Base-by-base conservation (phyloP, 257 asterid genomes). In the Scutellaria baicalensis region DNA sequence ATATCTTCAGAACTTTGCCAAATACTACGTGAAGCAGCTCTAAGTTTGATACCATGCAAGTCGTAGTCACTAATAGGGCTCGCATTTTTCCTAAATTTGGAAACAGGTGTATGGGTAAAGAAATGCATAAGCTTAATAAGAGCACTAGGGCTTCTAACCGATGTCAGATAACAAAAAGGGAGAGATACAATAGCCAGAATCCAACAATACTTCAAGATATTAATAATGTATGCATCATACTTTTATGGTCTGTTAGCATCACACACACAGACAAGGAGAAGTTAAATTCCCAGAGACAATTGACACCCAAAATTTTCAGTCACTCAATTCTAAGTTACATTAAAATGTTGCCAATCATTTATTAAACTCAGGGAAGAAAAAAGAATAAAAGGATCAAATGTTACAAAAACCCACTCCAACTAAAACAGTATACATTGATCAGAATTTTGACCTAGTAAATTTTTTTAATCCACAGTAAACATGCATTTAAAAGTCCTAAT, bases 1-100 rank as follows among this genome's bases (percentile, higher is more conserved):
- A 76, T 75, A 45, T 68, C 75, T 16, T 75, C 69, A 64, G 86
- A 83, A 84, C 90, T 87, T 21, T 65, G 83, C 97, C 97, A 94
- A 57, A 94, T 84, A 80, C 85, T 83, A 52, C 71, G 71, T 57
- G 92, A 88, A 64, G 90, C 88, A 71, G 80, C 89, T 81, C 96
- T 84, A 72, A 89, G 82, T 79, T 76, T 89, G 78, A 87, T 76
- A 67, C 84, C 74, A 52, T 89, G 88, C 74, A 86, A 75, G 38
- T 78, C 77, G 77, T 80, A 83, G 49, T 88, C 96, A 75, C 77
- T 82, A 79, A 94, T 64, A 51, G 89, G 71, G 68, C 59, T 73
- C 6, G 69, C 54, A 70, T 75, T 79, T 38, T 76, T 75, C 81
- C 96, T 88, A 85, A 60, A 58, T 63, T 82, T n/a, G 27, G 65